A percentile compares a stretch with the other conserved stretches of the same genome.
Evolutionary conservation across 1,139 yeast genomes (phyloP).

Genomic region (Zygoascus hellenicus): DNA sequence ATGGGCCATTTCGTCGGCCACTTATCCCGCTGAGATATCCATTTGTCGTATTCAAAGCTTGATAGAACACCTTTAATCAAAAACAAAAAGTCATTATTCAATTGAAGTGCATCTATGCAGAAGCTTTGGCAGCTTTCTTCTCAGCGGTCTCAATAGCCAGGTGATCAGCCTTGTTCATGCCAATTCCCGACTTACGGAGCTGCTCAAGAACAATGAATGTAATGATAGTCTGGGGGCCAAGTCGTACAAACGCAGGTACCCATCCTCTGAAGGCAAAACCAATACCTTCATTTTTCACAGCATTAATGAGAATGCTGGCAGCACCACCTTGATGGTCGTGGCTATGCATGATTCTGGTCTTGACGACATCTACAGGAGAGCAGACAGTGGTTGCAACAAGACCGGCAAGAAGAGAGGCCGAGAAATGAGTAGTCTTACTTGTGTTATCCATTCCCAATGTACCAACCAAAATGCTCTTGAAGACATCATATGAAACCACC

Average conservation of each 20-base stretch:
- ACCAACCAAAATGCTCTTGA: slow-evolving; percentile 56
- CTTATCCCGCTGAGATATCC: too few relatives aligned
- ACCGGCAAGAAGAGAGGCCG: slow-evolving; percentile 74
- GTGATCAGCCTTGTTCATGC: slow-evolving; percentile 3
- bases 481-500: slow-evolving; percentile 80
- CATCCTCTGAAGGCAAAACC: slow-evolving; percentile 85
- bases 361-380: slow-evolving; percentile 88
- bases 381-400: slow-evolving; percentile 85
- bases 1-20: too few relatives aligned
- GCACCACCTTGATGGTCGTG: slow-evolving; percentile 47
- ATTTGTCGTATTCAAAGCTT: too few relatives aligned
- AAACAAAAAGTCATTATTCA: too few relatives aligned
- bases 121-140: background rate
- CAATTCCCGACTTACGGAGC: slow-evolving; percentile 45
- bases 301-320: slow-evolving; percentile 44
- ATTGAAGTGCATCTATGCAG: background rate
- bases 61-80: too few relatives aligned
- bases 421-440: slow-evolving; percentile 65
- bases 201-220: slow-evolving; percentile 80
- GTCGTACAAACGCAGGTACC: slow-evolving; percentile 79
- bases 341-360: slow-evolving; percentile 76
- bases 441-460: slow-evolving; percentile 50
- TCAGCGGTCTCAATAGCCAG: background rate
- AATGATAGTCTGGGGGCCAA: slow-evolving; percentile 86
- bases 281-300: slow-evolving; percentile 64